These are phyloP conservation scores for Deakozyma indianensis DNA, from an alignment of 805 yeast species.

Conservation along the genomic window DNA sequence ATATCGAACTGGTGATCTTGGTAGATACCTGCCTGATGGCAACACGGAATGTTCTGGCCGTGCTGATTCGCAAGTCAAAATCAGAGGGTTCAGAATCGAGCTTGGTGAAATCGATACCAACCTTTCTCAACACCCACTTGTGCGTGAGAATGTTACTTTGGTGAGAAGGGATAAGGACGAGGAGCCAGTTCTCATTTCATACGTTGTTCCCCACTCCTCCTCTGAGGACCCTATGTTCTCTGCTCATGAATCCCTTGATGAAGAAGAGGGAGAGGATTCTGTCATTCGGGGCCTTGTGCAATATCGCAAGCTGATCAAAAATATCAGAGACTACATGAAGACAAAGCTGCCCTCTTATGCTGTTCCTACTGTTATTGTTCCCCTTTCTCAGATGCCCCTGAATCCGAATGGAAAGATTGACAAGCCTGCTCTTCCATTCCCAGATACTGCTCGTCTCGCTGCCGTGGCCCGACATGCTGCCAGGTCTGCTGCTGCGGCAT, in stretches of 20 bases:
- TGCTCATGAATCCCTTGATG: conserved; percentile 26
- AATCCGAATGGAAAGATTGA: conserved; percentile 98
- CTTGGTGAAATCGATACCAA: conserved; percentile 97
- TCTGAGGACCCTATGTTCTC: conserved; percentile 29
- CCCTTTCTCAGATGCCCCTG: conserved; percentile 71
- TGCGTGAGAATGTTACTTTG: conserved; percentile 84
- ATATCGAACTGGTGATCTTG: conserved; percentile 95
- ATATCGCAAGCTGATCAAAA: conserved; percentile 63
- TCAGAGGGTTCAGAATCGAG: conserved; percentile 96
- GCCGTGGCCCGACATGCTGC: conserved; percentile 43
- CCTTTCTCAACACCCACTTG: conserved; percentile 81
- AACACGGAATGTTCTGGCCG: conserved; percentile 97
- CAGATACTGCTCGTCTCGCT: conserved; percentile 73
- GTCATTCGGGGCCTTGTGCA: conserved; percentile 67
- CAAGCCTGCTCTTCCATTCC: conserved; percentile 93
- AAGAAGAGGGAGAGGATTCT: conserved; percentile 32
- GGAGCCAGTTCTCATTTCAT: conserved; percentile 84
- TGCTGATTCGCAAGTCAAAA: conserved; percentile 97
- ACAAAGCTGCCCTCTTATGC: conserved; percentile 87
- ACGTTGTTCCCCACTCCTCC: conserved; percentile 61
- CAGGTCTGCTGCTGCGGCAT: conserved; percentile 23
- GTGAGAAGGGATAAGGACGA: conserved; percentile 86
- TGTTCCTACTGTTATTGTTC: conserved; percentile 82
- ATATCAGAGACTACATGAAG: conserved; percentile 68
- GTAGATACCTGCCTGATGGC: conserved; percentile 93